Conservation (phyloP, 169 alveolate species). For the Sarcocystis neurona region DNA sequence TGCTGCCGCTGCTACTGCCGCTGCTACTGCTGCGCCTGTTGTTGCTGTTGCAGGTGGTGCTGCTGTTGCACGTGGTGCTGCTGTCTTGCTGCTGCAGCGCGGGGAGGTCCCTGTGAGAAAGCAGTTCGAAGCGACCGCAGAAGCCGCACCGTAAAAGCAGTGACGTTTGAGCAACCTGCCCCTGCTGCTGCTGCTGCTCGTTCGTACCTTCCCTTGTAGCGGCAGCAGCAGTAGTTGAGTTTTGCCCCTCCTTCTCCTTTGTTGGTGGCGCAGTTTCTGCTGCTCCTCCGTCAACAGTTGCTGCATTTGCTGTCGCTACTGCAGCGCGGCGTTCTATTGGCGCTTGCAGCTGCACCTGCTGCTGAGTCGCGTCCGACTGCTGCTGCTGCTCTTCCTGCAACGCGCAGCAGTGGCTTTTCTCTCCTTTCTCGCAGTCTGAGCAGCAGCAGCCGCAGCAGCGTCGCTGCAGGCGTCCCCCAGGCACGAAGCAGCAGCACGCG, state of each 20-base stretch:
- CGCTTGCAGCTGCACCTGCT: background rate
- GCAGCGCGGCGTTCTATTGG: background rate
- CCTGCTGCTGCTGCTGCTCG: no score
- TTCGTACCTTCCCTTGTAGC: no score
- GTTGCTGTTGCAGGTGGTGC: conserved; percentile 26
- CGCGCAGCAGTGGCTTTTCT: no score
- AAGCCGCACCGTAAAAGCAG: background rate
- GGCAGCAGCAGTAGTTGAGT: no score
- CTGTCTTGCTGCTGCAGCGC: no score
- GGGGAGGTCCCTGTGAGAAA: no score
- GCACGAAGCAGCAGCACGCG: conserved; percentile 26
- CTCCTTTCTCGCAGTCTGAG: conserved; percentile 6
- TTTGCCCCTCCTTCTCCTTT: no score
- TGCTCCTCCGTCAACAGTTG: background rate
- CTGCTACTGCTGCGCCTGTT: background rate
- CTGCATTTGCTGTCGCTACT: background rate
- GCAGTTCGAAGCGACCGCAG: conserved; percentile 1
- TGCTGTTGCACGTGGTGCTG: no score
- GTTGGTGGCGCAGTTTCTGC: background rate
- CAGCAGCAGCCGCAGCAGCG: conserved; percentile 47
- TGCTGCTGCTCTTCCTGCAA: background rate
- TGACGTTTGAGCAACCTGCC: no score
- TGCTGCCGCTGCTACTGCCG: conserved; percentile 40
- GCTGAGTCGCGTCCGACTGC: background rate
- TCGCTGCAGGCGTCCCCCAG: conserved; percentile 10